These are phyloP conservation scores for Starmerella cellae DNA, from an alignment of 805 yeast species.

Conservation along the genomic window DNA sequence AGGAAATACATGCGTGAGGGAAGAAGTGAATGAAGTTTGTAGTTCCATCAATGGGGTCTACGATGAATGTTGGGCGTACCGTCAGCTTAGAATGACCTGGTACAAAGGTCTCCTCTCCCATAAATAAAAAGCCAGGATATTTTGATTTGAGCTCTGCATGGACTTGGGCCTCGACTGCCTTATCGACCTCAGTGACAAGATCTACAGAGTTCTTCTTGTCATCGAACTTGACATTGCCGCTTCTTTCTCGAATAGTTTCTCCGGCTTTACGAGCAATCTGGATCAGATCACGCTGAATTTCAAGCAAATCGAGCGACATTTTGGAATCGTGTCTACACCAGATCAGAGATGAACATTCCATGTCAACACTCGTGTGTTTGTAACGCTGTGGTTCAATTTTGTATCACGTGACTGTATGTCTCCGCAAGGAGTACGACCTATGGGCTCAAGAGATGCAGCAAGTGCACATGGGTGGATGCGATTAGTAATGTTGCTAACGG, in stretches of 20 bases:
- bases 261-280: constrained; percentile 37
- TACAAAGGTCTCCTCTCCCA: constrained; percentile 49
- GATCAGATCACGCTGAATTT: constrained; percentile 30
- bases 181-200: constrained; percentile 48
- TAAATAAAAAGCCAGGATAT: constrained; percentile 40
- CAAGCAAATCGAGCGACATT: constrained; percentile 25
- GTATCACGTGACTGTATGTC: too few species aligned
- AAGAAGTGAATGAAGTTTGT: constrained; percentile 51
- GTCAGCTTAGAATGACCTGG: constrained; percentile 37
- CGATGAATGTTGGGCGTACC: constrained; percentile 47
- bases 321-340: too few species aligned
- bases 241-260: constrained; percentile 35
- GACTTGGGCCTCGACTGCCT: constrained; percentile 39
- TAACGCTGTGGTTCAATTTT: too few species aligned
- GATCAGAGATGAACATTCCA: too few species aligned
- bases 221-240: constrained; percentile 38
- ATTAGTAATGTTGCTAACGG: too few species aligned
- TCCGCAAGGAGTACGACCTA: too few species aligned
- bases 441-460: too few species aligned
- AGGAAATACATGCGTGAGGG: constrained; percentile 49
- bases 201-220: constrained; percentile 51
- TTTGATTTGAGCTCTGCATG: constrained; percentile 24
- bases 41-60: constrained; percentile 56
- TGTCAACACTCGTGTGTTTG: too few species aligned
- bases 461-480: too few species aligned